These are phyloP conservation scores for Hypoxylon fuscum DNA, from an alignment of 495 filamentous ascomycete species.

Conservation along the genomic window DNA sequence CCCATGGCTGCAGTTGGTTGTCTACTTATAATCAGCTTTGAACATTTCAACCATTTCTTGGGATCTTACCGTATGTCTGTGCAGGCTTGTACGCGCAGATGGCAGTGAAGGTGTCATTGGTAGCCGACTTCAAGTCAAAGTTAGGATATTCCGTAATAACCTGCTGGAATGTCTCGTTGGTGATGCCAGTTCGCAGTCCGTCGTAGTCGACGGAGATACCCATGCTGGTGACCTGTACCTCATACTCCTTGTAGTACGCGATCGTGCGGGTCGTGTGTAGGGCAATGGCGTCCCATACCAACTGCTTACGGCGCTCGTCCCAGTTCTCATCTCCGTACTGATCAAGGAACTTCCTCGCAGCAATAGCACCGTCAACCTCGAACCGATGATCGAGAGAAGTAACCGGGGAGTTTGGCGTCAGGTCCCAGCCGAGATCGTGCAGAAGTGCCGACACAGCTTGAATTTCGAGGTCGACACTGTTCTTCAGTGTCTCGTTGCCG, in stretches of 20 bases:
- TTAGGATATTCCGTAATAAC: conserved; percentile 46
- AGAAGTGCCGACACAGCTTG: conserved; percentile 59
- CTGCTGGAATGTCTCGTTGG: conserved; percentile 43
- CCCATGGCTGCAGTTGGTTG: conserved; percentile 35
- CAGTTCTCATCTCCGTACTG: conserved; percentile 42
- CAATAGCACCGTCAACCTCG: conserved; percentile 57
- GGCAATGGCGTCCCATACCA: conserved; percentile 55
- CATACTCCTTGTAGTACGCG: conserved; percentile 51
- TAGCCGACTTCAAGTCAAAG: conserved; percentile 39
- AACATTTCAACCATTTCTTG: background rate
- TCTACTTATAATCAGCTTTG: conserved; percentile 29
- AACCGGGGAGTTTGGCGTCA: conserved; percentile 38
- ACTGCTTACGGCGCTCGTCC: conserved; percentile 51
- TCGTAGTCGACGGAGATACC: conserved; percentile 57
- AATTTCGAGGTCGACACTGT: conserved; percentile 55
- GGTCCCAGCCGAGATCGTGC: conserved; percentile 65
- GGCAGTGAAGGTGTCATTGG: conserved; percentile 47
- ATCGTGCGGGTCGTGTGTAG: conserved; percentile 51
- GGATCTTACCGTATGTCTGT: conserved; percentile 51
- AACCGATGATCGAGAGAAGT: conserved; percentile 49
- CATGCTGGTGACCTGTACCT: conserved; percentile 44
- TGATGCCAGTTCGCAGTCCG: conserved; percentile 42
- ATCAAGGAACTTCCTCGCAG: conserved; percentile 47
- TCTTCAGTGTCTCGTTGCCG: conserved; percentile 46
- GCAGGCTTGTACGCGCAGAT: conserved; percentile 50